Base-by-base conservation (phyloP, 169 alveolate genomes). In the Babesia caballi region DNA sequence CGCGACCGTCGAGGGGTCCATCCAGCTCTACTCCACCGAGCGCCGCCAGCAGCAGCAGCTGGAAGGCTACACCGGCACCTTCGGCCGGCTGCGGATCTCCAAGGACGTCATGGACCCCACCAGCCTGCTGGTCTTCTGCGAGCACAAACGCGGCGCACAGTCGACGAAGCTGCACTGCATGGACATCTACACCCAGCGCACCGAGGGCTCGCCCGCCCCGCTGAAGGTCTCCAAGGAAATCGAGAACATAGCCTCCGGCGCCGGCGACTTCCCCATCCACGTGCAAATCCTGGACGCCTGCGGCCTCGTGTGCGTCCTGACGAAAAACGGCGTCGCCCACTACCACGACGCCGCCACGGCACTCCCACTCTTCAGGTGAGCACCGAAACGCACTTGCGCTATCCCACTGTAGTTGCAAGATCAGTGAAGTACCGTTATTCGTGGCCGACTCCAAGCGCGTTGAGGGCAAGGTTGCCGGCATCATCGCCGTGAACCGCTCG, bases 11-110 rank as follows among this genome's bases (percentile, higher is more conserved):
- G 90, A 89, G 54, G 99, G 99, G n/a, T 88, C 91, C 58, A 94
- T 97, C 84, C 98, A 96, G 88, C 89, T 97, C 56, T 96, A 88
- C 86, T 91, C 94, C 57, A 94, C 93, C 30, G 98, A 94, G 70
- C 93, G 92, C 72, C 82, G 93, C 0, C 96, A 93, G 73, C 96
- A 95, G 81, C 97, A 97, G 88, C 88, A 93, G 35, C 85, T 97
- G 36, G 98, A 95, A 81, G 99, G 99, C 7, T 95, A 93, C 80
- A 92, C 97, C 23, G 98, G 98, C 23, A 89, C 95, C 65, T 96
- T 97, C 87, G 96, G 97, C 36, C 74, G 75, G 33, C 54, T 84
- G 11, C 78, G 88, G 32, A 49, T 66, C 15, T 33, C 57, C 0
- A 49, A 33, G 14, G 82, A 77, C 19, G 19, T 61, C 30, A 17